Conservation (phyloP, 768 basidiomycete species). For the Kwoniella shandongensis region DNA sequence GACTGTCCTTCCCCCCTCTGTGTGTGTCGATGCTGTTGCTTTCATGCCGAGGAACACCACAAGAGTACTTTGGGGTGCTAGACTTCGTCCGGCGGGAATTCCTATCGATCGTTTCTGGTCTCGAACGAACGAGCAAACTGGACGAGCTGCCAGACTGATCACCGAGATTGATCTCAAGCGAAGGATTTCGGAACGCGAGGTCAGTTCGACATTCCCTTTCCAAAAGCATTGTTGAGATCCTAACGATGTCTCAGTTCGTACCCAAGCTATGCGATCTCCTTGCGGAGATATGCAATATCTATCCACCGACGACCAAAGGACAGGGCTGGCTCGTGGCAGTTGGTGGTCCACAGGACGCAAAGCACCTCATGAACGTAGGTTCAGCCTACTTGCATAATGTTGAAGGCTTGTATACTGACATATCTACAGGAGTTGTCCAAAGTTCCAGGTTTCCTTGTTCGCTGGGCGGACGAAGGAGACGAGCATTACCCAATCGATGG, state of each 20-base stretch:
- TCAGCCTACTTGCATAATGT: neutral
- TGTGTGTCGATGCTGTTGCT: conserved; percentile 26
- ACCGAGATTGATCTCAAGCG: conserved; percentile 21
- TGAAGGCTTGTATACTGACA: neutral
- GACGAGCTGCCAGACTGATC: conserved; percentile 10
- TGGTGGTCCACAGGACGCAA: conserved; percentile 12
- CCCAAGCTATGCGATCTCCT: conserved; percentile 27
- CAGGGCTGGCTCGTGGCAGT: conserved; percentile 35
- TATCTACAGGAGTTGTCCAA: conserved; percentile 25
- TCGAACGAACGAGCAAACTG: conserved; percentile 9
- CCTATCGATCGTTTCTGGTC: neutral
- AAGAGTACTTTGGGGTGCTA: conserved; percentile 11
- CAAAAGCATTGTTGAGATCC: neutral
- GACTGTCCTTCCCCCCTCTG: conserved; percentile 2
- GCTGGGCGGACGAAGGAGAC: conserved; percentile 33
- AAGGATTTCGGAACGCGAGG: conserved; percentile 29
- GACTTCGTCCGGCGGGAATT: conserved; percentile 8
- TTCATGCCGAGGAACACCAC: neutral
- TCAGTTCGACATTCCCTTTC: conserved; percentile 15
- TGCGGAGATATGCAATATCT: conserved; percentile 26
- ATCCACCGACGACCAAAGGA: conserved; percentile 20
- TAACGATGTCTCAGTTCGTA: conserved; percentile 21
- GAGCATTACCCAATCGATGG: conserved; percentile 4
- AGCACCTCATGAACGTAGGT: conserved; percentile 30
- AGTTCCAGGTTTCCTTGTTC: conserved; percentile 30